Evolutionary conservation across 2,329 filamentous ascomycete species (phyloP).

Genomic region (Ophiobolus disseminans): DNA sequence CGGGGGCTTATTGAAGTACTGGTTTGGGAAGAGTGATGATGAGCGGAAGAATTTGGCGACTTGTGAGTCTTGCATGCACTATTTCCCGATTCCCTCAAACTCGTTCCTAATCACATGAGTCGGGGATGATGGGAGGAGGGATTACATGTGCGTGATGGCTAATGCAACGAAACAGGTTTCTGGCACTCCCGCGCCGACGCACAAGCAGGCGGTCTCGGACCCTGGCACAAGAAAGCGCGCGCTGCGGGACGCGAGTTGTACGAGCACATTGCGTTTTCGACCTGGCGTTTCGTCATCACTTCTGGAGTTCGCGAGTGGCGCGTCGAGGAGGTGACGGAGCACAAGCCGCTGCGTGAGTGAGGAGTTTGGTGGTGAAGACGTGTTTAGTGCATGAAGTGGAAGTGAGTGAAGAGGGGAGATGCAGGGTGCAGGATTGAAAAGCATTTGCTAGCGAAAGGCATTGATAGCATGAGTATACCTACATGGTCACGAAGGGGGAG

Average conservation of each 20-base stretch:
- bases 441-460: too few species aligned
- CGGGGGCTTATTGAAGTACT: conserved; percentile 89
- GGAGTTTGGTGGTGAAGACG: too few species aligned
- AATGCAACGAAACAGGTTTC: conserved; percentile 64
- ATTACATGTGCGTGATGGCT: background rate
- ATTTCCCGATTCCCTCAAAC: too few species aligned
- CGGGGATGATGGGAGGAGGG: too few species aligned
- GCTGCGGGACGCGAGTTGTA: conserved; percentile 57
- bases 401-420: too few species aligned
- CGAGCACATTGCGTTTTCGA: conserved; percentile 51
- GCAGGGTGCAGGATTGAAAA: too few species aligned
- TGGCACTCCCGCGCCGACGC: conserved; percentile 66
- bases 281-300: conserved; percentile 64
- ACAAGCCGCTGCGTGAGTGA: too few species aligned
- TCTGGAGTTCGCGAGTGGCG: conserved; percentile 69
- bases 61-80: conserved; percentile 47
- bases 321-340: conserved; percentile 42
- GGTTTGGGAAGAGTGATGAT: conserved; percentile 79
- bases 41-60: conserved; percentile 82
- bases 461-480: too few species aligned
- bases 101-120: too few species aligned
- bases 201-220: conserved; percentile 65
- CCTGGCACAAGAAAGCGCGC: conserved; percentile 63
- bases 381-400: too few species aligned
- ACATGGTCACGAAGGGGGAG: too few species aligned